These are phyloP conservation scores for Colletotrichum viniferum DNA, from an alignment of 2,329 filamentous ascomycete genomes.

Conservation along the genomic window DNA sequence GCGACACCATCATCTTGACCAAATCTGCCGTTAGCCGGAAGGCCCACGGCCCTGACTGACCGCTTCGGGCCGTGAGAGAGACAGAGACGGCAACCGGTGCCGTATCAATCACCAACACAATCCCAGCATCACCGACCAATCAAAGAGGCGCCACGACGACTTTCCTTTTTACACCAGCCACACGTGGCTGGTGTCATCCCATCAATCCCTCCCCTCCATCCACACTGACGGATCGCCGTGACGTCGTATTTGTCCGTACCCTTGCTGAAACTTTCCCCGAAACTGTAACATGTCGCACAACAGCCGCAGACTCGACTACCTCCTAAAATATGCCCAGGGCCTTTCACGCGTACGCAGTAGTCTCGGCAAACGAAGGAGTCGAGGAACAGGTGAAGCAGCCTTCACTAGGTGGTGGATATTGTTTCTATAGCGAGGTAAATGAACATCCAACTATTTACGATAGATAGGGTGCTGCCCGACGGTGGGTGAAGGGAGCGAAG, in stretches of 20 bases:
- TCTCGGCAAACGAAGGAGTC: background rate
- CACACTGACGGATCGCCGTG: background rate
- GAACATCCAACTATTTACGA: constrained; percentile 19
- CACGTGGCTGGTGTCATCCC: background rate
- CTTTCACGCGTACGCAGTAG: background rate
- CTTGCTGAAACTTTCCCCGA: constrained; percentile 17
- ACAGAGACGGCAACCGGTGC: background rate
- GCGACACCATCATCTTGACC: background rate
- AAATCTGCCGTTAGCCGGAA: background rate
- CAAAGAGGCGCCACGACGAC: background rate
- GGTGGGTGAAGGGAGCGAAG: background rate
- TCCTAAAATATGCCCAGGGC: background rate
- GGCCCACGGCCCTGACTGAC: background rate
- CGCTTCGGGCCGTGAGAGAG: background rate
- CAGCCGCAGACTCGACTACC: background rate
- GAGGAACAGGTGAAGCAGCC: background rate
- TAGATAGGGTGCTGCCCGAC: background rate
- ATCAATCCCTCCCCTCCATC: background rate
- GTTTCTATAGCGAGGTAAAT: background rate
- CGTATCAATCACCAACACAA: background rate
- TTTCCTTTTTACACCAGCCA: background rate
- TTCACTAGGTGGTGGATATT: background rate
- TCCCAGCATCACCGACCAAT: background rate
- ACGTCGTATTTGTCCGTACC: background rate
- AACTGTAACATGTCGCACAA: constrained; percentile 17